Conservation (phyloP, 371 early-diverging fungal species). For the Globomyces sp. region DNA sequence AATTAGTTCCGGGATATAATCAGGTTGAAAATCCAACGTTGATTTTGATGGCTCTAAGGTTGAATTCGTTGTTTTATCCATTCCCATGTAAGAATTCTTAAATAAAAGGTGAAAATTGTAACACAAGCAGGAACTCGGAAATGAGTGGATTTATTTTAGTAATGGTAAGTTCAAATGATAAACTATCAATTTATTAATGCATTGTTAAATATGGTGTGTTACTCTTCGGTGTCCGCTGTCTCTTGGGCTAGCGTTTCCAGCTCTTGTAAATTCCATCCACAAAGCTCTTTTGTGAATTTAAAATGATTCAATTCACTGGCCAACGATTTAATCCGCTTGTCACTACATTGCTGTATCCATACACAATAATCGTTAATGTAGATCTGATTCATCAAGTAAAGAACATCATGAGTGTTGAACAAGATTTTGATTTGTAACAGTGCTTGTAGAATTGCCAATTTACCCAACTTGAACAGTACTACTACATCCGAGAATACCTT, state of each 20-base stretch:
- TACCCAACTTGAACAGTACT: slow-evolving; percentile 78
- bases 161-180: too few species aligned
- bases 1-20: background rate
- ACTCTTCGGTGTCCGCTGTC: too few species aligned
- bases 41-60: too few species aligned
- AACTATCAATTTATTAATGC: too few species aligned
- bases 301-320: slow-evolving; percentile 78
- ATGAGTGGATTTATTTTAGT: too few species aligned
- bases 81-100: too few species aligned
- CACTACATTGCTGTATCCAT: slow-evolving; percentile 86
- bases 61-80: too few species aligned
- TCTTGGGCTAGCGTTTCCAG: slow-evolving; percentile 46
- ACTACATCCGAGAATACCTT: slow-evolving; percentile 78
- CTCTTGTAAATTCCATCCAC: slow-evolving; percentile 74
- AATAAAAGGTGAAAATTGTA: too few species aligned
- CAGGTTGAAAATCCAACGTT: too few species aligned
- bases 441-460: slow-evolving; percentile 73
- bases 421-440: slow-evolving; percentile 74
- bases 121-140: too few species aligned
- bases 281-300: slow-evolving; percentile 59
- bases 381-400: slow-evolving; percentile 81
- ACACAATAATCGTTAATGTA: slow-evolving; percentile 93
- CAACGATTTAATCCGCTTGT: slow-evolving; percentile 65
- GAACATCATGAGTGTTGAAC: slow-evolving; percentile 82
- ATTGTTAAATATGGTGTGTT: too few species aligned